phyloP scores from a whole-genome alignment of 345 rosid species.

The Alliaria petiolata region DNA sequence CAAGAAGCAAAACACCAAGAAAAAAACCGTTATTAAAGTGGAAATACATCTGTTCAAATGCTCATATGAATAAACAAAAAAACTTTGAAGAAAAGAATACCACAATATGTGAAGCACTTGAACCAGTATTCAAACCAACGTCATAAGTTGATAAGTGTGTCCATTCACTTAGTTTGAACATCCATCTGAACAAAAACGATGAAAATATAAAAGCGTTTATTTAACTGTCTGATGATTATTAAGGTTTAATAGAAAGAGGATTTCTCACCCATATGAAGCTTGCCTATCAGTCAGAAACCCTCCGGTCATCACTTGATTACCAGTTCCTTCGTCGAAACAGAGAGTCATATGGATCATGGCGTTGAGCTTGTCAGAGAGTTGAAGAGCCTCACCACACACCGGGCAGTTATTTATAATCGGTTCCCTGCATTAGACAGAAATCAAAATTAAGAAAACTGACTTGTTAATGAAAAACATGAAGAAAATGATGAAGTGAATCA shows the following conservation, averaged over 20 bases:
- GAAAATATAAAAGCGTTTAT: neutral
- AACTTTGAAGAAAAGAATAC: slow-evolving; percentile 45
- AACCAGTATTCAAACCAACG: slow-evolving; percentile 81
- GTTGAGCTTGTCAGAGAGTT: slow-evolving; percentile 68
- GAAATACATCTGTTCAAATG: neutral
- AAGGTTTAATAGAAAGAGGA: no score
- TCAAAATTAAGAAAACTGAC: neutral
- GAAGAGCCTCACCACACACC: slow-evolving; percentile 79
- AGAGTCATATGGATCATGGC: slow-evolving; percentile 83
- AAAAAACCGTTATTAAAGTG: neutral
- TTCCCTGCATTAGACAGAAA: slow-evolving; percentile 48
- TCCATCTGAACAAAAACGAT: slow-evolving; percentile 54
- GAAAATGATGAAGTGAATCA: neutral
- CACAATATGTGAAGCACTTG: slow-evolving; percentile 91
- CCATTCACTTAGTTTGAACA: slow-evolving; percentile 97
- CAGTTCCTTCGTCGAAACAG: slow-evolving; percentile 96
- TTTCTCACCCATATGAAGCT: slow-evolving; percentile 82
- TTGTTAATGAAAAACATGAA: neutral
- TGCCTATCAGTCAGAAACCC: slow-evolving; percentile 95
- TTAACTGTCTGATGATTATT: no score
- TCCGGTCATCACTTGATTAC: slow-evolving; percentile 90
- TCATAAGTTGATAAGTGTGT: slow-evolving; percentile 81
- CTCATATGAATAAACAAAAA: slow-evolving; percentile 13
- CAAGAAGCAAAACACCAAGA: slow-evolving; percentile 12
- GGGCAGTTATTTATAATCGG: slow-evolving; percentile 81